Evolutionary conservation across 2,329 filamentous ascomycete species (phyloP).

Genomic region (Xylariaceae sp.): DNA sequence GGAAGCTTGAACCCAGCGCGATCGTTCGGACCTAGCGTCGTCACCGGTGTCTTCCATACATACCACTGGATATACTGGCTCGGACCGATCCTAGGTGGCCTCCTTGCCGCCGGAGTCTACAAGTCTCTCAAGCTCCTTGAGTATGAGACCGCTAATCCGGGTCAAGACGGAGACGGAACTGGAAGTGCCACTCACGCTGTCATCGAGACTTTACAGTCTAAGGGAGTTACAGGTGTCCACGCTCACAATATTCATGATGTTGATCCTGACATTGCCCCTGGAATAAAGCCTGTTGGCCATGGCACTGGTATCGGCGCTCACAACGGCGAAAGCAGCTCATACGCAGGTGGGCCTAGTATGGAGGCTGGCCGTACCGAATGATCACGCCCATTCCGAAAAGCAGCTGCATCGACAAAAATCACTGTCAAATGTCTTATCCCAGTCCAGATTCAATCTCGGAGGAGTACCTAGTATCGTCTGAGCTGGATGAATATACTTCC

Average conservation of each 20-base stretch:
- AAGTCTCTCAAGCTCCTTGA: conserved; percentile 23
- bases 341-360: too few species aligned
- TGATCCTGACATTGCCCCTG: not conserved
- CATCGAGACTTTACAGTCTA: not conserved
- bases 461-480: too few species aligned
- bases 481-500: too few species aligned
- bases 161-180: conserved; percentile 7
- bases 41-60: conserved; percentile 22
- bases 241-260: not conserved
- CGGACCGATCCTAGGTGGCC: conserved; percentile 37
- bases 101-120: conserved; percentile 34
- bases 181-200: not conserved
- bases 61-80: conserved; percentile 39
- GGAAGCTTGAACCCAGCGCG: conserved; percentile 35
- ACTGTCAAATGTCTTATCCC: too few species aligned
- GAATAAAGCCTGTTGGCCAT: not conserved
- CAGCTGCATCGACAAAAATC: too few species aligned
- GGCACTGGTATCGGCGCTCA: too few species aligned
- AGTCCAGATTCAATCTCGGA: too few species aligned
- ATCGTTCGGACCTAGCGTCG: conserved; percentile 33
- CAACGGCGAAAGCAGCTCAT: too few species aligned
- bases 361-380: too few species aligned
- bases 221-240: not conserved
- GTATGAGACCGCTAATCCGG: conserved; percentile 27
- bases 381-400: too few species aligned